phyloP scores from a whole-genome alignment of 2,329 filamentous ascomycete species.

The Fusarium piperis region DNA sequence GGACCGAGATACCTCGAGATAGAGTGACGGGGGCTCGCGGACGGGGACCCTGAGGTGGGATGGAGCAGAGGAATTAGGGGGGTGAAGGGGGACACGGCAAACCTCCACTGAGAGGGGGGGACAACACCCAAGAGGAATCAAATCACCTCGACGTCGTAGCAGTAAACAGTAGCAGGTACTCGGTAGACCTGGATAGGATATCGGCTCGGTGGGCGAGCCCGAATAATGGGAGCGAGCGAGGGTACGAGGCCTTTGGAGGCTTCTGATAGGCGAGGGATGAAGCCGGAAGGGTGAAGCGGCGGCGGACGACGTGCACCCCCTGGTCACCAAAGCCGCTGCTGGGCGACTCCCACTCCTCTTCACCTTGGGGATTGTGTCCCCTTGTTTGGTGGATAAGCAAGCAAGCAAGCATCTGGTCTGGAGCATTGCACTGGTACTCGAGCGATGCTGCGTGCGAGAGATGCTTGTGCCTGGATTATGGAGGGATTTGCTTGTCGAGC shows the following conservation, averaged over 20 bases:
- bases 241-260: conserved; percentile 18
- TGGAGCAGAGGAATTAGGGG: conserved; percentile 14
- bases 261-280: conserved; percentile 38
- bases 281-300: conserved; percentile 34
- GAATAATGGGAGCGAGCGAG: conserved; percentile 34
- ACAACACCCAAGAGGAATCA: not conserved
- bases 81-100: not conserved
- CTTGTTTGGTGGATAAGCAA: not conserved
- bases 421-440: not conserved
- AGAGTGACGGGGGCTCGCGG: not conserved
- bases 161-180: conserved; percentile 22
- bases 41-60: not conserved
- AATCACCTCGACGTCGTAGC: conserved; percentile 6
- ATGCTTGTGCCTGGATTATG: not conserved
- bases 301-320: conserved; percentile 32
- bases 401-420: not conserved
- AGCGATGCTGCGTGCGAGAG: not conserved
- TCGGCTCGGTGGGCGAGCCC: conserved; percentile 30
- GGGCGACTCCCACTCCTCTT: conserved; percentile 20
- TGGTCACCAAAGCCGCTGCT: conserved; percentile 27
- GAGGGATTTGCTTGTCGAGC: not conserved
- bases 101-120: not conserved
- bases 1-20: conserved; percentile 1
- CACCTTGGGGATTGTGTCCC: conserved; percentile 23
- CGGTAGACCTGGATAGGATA: conserved; percentile 26